Evolutionary conservation across 2,329 filamentous ascomycete genomes (phyloP).

Genomic region (Claviceps citrina): DNA sequence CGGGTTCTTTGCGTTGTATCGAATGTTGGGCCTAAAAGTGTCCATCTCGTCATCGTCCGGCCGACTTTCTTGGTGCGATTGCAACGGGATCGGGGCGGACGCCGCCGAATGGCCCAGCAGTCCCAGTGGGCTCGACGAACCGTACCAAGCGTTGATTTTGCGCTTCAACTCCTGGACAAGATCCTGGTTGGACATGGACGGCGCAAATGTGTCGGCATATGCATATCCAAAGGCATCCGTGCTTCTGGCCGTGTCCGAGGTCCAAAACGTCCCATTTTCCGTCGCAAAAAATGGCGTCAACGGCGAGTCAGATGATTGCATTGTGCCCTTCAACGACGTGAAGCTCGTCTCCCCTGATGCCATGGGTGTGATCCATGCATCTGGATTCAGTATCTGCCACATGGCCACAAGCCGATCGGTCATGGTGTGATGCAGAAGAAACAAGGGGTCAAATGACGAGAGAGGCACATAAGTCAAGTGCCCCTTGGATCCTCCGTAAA

Average conservation of each 20-base stretch:
- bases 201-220: constrained; percentile 45
- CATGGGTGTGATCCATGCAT: constrained; percentile 47
- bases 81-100: background rate
- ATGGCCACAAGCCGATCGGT: constrained; percentile 62
- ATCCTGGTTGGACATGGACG: constrained; percentile 12
- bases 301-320: constrained; percentile 39
- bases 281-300: constrained; percentile 52
- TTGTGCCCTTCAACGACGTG: constrained; percentile 37
- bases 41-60: background rate
- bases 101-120: constrained; percentile 6
- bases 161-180: constrained; percentile 20
- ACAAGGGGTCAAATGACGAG: constrained; percentile 65
- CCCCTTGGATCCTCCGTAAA: constrained; percentile 41
- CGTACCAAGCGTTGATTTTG: constrained; percentile 38
- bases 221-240: constrained; percentile 54
- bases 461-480: constrained; percentile 58
- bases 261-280: constrained; percentile 49
- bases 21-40: constrained; percentile 13
- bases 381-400: constrained; percentile 60
- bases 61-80: background rate
- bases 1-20: constrained; percentile 12
- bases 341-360: constrained; percentile 43
- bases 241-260: constrained; percentile 43
- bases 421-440: constrained; percentile 63
- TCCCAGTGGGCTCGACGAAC: constrained; percentile 16